A percentile compares a stretch with the other conserved stretches of the same genome.
These are phyloP conservation scores for Spathaspora passalidarum DNA, from an alignment of 805 yeast species.

Conservation along the genomic window DNA sequence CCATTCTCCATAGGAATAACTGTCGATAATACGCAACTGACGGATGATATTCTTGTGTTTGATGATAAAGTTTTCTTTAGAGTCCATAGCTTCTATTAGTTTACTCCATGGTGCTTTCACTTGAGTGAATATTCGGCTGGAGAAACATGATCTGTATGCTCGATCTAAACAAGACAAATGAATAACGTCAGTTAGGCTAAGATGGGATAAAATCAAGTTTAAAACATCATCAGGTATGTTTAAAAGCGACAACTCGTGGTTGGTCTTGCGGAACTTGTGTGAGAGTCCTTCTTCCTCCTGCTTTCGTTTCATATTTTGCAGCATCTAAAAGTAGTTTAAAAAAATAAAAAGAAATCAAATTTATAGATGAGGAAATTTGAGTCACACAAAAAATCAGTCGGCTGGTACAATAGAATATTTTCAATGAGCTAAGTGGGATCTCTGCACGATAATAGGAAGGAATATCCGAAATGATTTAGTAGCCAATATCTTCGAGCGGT, in stretches of 20 bases:
- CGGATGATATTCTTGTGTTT: conserved; percentile 13
- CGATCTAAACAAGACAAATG: conserved; percentile 15
- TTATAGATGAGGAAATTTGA: too few relatives aligned
- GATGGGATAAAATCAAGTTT: conserved; percentile 3
- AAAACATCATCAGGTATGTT: conserved; percentile 8
- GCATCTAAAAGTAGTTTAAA: not conserved
- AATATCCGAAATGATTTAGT: conserved; percentile 10
- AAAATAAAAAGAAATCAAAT: too few relatives aligned
- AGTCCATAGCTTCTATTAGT: conserved; percentile 9
- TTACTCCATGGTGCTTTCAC: conserved; percentile 27
- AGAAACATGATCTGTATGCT: conserved; percentile 16
- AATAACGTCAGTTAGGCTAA: conserved; percentile 8
- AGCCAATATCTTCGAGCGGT: conserved; percentile 6
- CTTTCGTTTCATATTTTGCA: not conserved
- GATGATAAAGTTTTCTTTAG: conserved; percentile 7
- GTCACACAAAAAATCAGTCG: too few relatives aligned
- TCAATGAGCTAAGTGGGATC: too few relatives aligned
- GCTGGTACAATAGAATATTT: too few relatives aligned
- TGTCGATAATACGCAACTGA: conserved; percentile 26
- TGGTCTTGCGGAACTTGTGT: not conserved
- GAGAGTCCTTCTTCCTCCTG: not conserved
- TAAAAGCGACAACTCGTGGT: not conserved
- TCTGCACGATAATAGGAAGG: not conserved
- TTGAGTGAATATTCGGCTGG: conserved; percentile 16
- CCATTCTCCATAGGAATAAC: conserved; percentile 36